A percentile compares a stretch with the other conserved stretches of the same genome.
Evolutionary conservation across 176 grass and related monocot genomes (phyloP).

Genomic region (Aegilops tauschii): DNA sequence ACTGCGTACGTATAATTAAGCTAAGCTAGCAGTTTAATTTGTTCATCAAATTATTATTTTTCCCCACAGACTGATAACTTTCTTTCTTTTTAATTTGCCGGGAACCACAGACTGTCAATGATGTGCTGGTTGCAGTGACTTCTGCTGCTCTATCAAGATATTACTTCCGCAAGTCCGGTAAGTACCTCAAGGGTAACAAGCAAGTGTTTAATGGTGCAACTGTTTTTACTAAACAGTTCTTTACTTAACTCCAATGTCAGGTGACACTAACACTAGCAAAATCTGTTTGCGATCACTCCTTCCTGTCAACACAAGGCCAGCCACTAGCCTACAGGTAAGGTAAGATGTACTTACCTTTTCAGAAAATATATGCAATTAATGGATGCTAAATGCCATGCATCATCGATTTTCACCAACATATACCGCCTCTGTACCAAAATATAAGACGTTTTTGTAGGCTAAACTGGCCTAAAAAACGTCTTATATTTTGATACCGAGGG

Average conservation of each 20-base stretch:
- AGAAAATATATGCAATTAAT: too few species aligned
- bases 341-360: too few species aligned
- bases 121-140: neutral
- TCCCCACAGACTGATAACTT: too few species aligned
- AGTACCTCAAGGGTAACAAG: neutral
- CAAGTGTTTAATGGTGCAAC: too few species aligned
- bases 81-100: neutral
- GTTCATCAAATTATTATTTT: neutral
- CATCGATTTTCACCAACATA: too few species aligned
- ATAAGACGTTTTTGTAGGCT: too few species aligned
- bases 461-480: too few species aligned
- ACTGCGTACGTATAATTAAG: neutral
- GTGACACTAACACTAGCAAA: neutral
- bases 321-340: too few species aligned
- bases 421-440: too few species aligned
- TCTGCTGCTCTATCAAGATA: neutral
- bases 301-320: neutral
- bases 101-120: neutral
- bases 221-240: neutral
- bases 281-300: neutral
- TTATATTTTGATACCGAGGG: too few species aligned
- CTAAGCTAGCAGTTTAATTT: neutral
- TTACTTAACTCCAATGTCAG: neutral
- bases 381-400: too few species aligned
- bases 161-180: neutral